phyloP scores from a whole-genome alignment of 805 yeast species.

The Myxozyma mucilagina region DNA sequence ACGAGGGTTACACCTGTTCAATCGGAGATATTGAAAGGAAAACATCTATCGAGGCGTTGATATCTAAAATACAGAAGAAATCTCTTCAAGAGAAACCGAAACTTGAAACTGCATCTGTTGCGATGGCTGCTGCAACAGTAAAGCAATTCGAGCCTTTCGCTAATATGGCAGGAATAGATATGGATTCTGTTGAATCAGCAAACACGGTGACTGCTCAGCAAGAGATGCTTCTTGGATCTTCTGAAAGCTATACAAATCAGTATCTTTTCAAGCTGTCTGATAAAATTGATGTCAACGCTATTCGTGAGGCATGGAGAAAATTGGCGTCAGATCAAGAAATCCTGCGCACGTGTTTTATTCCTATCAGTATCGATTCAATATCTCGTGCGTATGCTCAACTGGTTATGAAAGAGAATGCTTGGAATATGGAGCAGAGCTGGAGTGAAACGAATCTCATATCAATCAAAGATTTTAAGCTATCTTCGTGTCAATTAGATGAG shows the following conservation, averaged over 20 bases:
- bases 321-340: slow-evolving; percentile 9
- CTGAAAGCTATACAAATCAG: slow-evolving; percentile 16
- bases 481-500: neutral
- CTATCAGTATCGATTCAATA: slow-evolving; percentile 7
- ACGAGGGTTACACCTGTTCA: neutral
- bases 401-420: neutral
- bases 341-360: slow-evolving; percentile 29
- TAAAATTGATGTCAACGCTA: neutral
- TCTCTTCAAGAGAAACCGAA: neutral
- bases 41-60: slow-evolving; percentile 7
- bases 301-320: slow-evolving; percentile 12
- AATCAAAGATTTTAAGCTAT: neutral
- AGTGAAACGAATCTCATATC: neutral
- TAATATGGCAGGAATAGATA: neutral
- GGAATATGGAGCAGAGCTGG: neutral
- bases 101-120: neutral
- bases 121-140: neutral
- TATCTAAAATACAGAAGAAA: neutral
- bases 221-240: slow-evolving; percentile 17
- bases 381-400: slow-evolving; percentile 24
- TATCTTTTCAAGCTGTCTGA: slow-evolving; percentile 14
- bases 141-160: neutral
- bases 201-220: slow-evolving; percentile 32
- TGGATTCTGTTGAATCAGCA: neutral
- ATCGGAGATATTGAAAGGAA: slow-evolving; percentile 14